These are phyloP conservation scores for Antitrichia curtipendula DNA, from an alignment of 225 moss, liverwort and hornwort genomes.

Conservation along the genomic window DNA sequence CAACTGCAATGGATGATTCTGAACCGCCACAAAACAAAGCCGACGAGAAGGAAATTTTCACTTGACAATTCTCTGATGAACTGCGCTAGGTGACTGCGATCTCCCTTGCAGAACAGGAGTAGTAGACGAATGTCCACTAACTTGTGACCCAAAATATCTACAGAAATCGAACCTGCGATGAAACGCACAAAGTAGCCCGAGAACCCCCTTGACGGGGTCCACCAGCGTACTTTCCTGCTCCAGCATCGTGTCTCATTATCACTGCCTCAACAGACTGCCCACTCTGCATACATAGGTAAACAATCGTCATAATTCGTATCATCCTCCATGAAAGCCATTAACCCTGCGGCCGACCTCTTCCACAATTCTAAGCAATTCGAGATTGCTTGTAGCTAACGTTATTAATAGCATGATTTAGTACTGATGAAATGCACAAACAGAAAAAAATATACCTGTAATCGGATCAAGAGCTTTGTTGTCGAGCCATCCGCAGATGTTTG, in stretches of 20 bases:
- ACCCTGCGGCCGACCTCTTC: neutral
- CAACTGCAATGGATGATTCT: neutral
- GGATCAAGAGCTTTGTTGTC: constrained; percentile 83
- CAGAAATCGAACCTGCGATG: constrained; percentile 64
- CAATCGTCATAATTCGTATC: neutral
- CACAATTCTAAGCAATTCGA: neutral
- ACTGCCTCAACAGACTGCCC: constrained; percentile 93
- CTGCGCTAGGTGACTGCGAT: neutral
- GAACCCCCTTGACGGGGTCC: constrained; percentile 75
- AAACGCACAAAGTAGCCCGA: constrained; percentile 91
- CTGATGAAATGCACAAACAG: neutral
- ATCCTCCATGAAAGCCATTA: neutral
- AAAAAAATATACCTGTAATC: constrained; percentile 43
- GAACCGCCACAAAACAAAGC: neutral
- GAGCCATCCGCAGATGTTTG: constrained; percentile 78
- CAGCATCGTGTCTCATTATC: constrained; percentile 82
- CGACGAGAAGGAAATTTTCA: neutral
- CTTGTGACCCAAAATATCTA: neutral
- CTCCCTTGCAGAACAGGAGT: neutral
- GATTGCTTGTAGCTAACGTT: neutral
- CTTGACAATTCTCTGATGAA: neutral
- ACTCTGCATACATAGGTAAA: constrained; percentile 31
- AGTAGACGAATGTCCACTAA: neutral
- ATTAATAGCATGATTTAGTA: neutral
- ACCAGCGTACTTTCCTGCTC: constrained; percentile 84